Conservation (phyloP, 306 rosid species). For the Vigna hirtella region DNA sequence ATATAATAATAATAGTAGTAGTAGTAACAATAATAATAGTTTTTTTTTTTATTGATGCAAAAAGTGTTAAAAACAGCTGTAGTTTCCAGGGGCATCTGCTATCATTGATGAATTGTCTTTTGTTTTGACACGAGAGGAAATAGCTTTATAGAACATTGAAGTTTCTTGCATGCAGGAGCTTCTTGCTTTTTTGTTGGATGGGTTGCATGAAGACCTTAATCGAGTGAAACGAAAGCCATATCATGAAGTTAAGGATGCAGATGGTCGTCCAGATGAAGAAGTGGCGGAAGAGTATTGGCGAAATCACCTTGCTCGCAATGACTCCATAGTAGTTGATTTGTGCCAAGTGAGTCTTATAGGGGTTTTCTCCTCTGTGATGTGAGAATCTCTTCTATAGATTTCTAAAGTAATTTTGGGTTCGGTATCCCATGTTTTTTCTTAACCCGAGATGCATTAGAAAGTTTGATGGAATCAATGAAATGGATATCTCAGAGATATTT, state of each 20-base stretch:
- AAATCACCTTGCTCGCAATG: slow-evolving; percentile 86
- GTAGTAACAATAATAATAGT: neutral
- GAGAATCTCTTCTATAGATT: neutral
- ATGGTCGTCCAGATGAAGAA: slow-evolving; percentile 76
- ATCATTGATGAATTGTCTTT: neutral
- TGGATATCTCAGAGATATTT: neutral
- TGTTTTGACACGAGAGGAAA: slow-evolving; percentile 35
- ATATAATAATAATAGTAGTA: neutral
- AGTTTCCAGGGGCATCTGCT: slow-evolving; percentile 27
- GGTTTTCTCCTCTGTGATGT: neutral
- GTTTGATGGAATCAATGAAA: slow-evolving; percentile 31
- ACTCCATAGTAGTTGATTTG: slow-evolving; percentile 78
- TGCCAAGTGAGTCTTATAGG: slow-evolving; percentile 64
- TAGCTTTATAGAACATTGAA: slow-evolving; percentile 43
- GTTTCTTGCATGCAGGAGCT: slow-evolving; percentile 69
- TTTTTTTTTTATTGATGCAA: neutral
- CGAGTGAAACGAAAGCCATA: slow-evolving; percentile 86
- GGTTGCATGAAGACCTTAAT: slow-evolving; percentile 90
- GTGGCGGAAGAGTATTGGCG: slow-evolving; percentile 87
- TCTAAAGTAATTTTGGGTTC: slow-evolving; percentile 6
- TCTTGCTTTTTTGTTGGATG: slow-evolving; percentile 93
- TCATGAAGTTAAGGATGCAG: slow-evolving; percentile 79
- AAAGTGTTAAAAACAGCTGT: slow-evolving; percentile 6
- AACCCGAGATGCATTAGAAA: neutral
- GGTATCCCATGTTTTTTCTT: neutral